Conservation (phyloP, 345 rosid genomes). For the Erucastrum elatum region DNA sequence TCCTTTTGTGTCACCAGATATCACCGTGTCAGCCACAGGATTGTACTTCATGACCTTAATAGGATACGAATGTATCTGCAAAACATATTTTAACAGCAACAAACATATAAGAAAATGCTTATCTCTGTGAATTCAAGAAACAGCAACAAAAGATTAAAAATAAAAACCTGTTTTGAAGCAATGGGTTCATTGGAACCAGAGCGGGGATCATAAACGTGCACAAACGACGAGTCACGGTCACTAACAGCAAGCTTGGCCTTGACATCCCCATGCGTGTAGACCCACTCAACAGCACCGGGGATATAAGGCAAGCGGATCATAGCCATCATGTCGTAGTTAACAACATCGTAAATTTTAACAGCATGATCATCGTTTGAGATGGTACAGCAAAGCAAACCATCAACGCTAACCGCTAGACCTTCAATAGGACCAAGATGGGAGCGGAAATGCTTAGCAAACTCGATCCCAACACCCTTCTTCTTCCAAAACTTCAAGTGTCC, state of each 20-base stretch:
- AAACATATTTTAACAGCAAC: neutral
- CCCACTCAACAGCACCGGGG: constrained; percentile 92
- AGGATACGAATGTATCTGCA: constrained; percentile 61
- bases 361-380: constrained; percentile 87
- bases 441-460: constrained; percentile 96
- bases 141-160: neutral
- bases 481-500: constrained; percentile 99
- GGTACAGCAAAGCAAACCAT: constrained; percentile 93
- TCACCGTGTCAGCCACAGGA: constrained; percentile 65
- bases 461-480: constrained; percentile 79
- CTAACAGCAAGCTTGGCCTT: constrained; percentile 89
- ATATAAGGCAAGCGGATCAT: constrained; percentile 80
- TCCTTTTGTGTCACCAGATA: constrained; percentile 84
- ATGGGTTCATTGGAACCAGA: constrained; percentile 82
- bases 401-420: constrained; percentile 89
- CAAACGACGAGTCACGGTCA: constrained; percentile 71
- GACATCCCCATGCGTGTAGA: constrained; percentile 90
- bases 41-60: constrained; percentile 78
- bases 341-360: constrained; percentile 90
- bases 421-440: constrained; percentile 95
- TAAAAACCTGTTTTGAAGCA: constrained; percentile 57
- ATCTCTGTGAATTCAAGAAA: neutral
- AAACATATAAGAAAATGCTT: neutral
- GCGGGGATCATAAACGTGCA: constrained; percentile 87
- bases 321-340: constrained; percentile 97